Base-by-base conservation (phyloP, 1,284 basidiomycete species). In the Cryptococcus sp. region DNA sequence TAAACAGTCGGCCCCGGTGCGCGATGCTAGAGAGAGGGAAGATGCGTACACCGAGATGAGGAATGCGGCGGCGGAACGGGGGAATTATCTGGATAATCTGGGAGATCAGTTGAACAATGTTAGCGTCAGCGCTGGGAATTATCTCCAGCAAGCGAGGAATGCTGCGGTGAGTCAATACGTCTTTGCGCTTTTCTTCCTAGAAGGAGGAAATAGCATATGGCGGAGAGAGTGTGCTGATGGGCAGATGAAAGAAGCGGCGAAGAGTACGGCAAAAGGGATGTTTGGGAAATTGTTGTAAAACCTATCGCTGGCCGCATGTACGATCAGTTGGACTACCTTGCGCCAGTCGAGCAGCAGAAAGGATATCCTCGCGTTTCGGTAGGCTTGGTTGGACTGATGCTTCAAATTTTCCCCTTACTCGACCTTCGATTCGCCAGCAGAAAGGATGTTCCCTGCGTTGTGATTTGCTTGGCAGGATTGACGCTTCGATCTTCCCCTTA, bases 21-120 rank as follows among this genome's bases (percentile, higher is more conserved):
- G 58, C 10, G 65, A 66, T 28, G 43, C 50, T 5, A 45, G 68
- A 14, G 69, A 71, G 51, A 53, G 69, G 14, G 57, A 60, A 19
- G 71, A 74, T 52, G 63, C 61, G 45, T 74, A 73, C 48, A 58
- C 65, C 11, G 64, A 71, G 50, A 67, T 73, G 60, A 61, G 58
- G 18, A 54, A 63, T 26, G 65, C 62, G 6, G 60, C 68, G 2
- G 51, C 47, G 9, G 54, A 63, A 46, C 49, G 72, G 45, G 65
- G 63, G 28, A 59, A 57, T 28, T 60, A 56, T 34, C 52, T 69
- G 4, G 65, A 67, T 48, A 50, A 52, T 32, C 52, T 68, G n/a
- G 57, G 58, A 16, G 64, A 72, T n/a, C 54, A 55, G 28, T 48
- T 74, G 48, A 64, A 67, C 32, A 51, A 55, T 26, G 68, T 62